These are phyloP conservation scores for Kuraishia capsulata DNA, from an alignment of 805 yeast genomes.

Conservation along the genomic window DNA sequence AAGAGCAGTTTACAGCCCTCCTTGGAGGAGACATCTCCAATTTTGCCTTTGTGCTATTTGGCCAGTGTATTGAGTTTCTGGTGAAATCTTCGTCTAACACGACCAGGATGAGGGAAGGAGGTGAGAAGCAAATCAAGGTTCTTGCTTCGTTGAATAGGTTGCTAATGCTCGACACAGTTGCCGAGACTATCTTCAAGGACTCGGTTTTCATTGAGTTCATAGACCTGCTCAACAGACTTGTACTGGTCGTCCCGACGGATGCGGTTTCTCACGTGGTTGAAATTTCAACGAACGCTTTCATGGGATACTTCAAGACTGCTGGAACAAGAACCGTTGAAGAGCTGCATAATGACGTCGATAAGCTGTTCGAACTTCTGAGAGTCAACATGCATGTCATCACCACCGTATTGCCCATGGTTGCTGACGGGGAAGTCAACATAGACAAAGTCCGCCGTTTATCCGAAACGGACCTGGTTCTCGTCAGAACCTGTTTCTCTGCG, in stretches of 20 bases:
- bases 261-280: constrained; percentile 42
- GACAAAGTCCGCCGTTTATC: constrained; percentile 13
- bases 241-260: constrained; percentile 41
- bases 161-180: constrained; percentile 45
- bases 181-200: constrained; percentile 53
- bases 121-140: constrained; percentile 21
- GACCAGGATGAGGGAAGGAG: constrained; percentile 5
- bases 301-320: constrained; percentile 31
- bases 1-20: constrained; percentile 31
- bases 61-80: constrained; percentile 74
- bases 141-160: constrained; percentile 45
- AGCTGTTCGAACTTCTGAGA: constrained; percentile 72
- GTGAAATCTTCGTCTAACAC: constrained; percentile 28
- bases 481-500: constrained; percentile 39
- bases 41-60: constrained; percentile 72
- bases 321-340: constrained; percentile 23
- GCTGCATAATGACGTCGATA: constrained; percentile 55
- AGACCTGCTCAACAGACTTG: constrained; percentile 65
- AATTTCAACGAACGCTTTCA: constrained; percentile 27
- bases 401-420: constrained; percentile 49
- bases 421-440: constrained; percentile 29
- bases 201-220: constrained; percentile 66
- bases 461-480: constrained; percentile 26
- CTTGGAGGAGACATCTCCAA: constrained; percentile 50
- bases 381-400: constrained; percentile 58